Conservation (phyloP, 768 basidiomycete species). For the Boletus tylopilopsis region DNA sequence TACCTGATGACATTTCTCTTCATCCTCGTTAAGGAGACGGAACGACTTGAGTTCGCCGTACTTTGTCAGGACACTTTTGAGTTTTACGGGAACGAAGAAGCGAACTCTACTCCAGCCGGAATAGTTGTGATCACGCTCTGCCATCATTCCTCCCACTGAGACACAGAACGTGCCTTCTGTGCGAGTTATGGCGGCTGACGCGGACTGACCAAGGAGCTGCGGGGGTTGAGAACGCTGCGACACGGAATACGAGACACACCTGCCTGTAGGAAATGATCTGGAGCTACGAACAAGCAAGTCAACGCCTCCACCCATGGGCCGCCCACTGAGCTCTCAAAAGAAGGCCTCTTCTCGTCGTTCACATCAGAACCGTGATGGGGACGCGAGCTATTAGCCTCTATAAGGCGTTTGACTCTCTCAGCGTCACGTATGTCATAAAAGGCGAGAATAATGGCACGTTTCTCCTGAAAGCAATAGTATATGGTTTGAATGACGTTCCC, state of each 20-base stretch:
- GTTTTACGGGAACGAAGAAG: constrained; percentile 26
- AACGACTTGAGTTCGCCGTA: constrained; percentile 32
- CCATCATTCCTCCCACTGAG: constrained; percentile 32
- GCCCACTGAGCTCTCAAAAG: constrained; percentile 1
- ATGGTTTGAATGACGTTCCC: constrained; percentile 49
- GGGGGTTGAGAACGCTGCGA: constrained; percentile 5
- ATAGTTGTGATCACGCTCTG: constrained; percentile 19
- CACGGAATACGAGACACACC: constrained; percentile 8
- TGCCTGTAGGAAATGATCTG: constrained; percentile 46
- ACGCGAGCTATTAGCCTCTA: constrained; percentile 27
- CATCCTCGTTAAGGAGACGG: constrained; percentile 22
- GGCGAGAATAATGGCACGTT: constrained; percentile 52
- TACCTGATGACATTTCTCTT: constrained; percentile 27
- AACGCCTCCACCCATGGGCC: constrained; percentile 26
- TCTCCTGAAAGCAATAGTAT: constrained; percentile 47
- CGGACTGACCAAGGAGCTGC: constrained; percentile 49
- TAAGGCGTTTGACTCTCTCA: constrained; percentile 40
- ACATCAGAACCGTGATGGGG: not conserved
- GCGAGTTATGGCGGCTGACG: constrained; percentile 46
- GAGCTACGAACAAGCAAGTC: constrained; percentile 43
- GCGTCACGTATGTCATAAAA: constrained; percentile 62
- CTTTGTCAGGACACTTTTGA: constrained; percentile 28
- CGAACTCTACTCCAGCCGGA: constrained; percentile 24
- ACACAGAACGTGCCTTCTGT: constrained; percentile 53
- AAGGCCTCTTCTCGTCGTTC: constrained; percentile 6